Conservation (phyloP, 2,329 filamentous ascomycete species). For the Didymosphaeria variabile region DNA sequence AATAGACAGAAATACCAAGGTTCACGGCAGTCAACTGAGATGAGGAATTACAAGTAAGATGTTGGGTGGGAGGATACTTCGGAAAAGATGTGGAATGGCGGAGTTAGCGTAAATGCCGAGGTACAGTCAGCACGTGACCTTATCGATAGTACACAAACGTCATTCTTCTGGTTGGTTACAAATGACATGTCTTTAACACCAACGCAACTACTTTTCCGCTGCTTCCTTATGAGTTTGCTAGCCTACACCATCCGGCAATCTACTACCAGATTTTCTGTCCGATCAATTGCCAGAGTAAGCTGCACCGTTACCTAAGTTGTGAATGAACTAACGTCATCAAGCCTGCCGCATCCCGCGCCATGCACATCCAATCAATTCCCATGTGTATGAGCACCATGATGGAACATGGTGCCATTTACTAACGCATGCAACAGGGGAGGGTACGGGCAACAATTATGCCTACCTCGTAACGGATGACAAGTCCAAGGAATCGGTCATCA, state of each 20-base stretch:
- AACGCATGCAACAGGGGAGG: constrained; percentile 68
- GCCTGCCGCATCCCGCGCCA: constrained; percentile 59
- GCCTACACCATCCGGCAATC: constrained; percentile 37
- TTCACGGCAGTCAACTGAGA: no score
- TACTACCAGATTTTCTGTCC: constrained; percentile 30
- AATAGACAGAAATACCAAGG: no score
- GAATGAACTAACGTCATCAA: constrained; percentile 34
- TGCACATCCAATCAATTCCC: constrained; percentile 89
- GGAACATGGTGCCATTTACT: not conserved
- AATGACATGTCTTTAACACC: constrained; percentile 60
- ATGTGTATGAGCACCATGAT: constrained; percentile 71
- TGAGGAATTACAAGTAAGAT: no score
- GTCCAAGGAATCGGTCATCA: constrained; percentile 65
- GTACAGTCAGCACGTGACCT: constrained; percentile 17
- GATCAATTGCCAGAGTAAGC: constrained; percentile 31
- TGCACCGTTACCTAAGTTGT: not conserved
- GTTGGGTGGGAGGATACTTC: no score
- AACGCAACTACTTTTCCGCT: constrained; percentile 52
- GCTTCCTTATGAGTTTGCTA: constrained; percentile 48
- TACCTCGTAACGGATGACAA: constrained; percentile 67
- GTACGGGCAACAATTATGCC: constrained; percentile 82
- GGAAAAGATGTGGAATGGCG: not conserved
- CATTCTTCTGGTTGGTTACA: constrained; percentile 30
- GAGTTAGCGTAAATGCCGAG: not conserved
- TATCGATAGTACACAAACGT: constrained; percentile 31